Evolutionary conservation across 2,329 filamentous ascomycete genomes (phyloP), one percentile per base, ranked within the genome.

Genomic region (Cordyceps fumosorosea): DNA sequence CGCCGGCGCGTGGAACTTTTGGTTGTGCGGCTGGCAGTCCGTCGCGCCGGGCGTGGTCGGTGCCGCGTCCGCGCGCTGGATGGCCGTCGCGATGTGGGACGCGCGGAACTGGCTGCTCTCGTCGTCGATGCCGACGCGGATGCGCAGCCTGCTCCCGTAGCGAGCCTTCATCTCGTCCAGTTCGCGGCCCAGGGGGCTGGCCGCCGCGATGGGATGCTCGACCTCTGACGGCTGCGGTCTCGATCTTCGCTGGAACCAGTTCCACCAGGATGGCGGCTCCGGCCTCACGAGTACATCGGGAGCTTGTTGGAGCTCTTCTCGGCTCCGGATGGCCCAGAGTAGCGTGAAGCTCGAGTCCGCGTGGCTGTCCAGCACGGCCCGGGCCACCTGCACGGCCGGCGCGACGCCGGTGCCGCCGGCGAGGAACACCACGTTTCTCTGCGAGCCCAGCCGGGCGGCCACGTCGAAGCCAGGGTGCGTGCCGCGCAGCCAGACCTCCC

Each of bases 331-430:
- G 20, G 93, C 92, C 93, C 93, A 99, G 0, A 98, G 75, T 32
- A 98, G 87, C 55, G 84, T 82, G 60, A 96, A 83, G 1, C 47
- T 69, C 0, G 74, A 62, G 3, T 66, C 64, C 18, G 66, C 62
- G 22, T 65, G 64, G 22, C 72, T 67, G 64, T 80, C 74, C 4
- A 86, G 75, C 12, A 93, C 74, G 0, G 84, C 84, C 64, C 86
- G 77, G 1, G 87, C 90, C 47, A 89, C 84, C 75, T 98, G 93
- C 73, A 98, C 76, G 8, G 93, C 95, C 0, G 93, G 91, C 18
- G 91, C 92, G 68, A 99, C 89, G 1, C 95, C 93, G 0, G 95
- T 99, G 0, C 95, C 95, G 2, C 93, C 95, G 1, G 93, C 95
- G 24, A 98, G 77, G 70, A 98, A 96, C 2, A 97, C 78, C 3